phyloP scores from a whole-genome alignment of 768 basidiomycete genomes.

The Lactarius deliciosus region DNA sequence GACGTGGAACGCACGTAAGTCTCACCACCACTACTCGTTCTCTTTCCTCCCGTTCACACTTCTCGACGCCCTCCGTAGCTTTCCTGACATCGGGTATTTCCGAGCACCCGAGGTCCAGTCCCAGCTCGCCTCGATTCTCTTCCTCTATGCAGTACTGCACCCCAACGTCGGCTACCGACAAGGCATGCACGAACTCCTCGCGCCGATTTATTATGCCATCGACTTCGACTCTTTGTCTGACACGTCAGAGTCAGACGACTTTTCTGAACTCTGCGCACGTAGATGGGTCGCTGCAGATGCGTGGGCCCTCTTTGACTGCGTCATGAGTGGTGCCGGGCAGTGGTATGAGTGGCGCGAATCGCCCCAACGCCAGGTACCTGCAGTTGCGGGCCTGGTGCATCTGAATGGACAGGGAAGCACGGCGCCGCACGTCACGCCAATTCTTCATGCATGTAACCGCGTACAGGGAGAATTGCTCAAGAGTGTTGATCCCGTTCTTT shows the following conservation, averaged over 20 bases:
- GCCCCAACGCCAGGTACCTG: constrained; percentile 32
- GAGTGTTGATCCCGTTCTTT: constrained; percentile 76
- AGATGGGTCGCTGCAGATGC: constrained; percentile 82
- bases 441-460: constrained; percentile 77
- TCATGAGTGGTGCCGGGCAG: constrained; percentile 77
- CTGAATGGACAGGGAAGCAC: constrained; percentile 46
- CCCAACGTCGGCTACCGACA: constrained; percentile 91
- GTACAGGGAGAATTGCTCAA: constrained; percentile 75
- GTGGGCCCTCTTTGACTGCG: constrained; percentile 72
- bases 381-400: constrained; percentile 48
- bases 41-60: not conserved
- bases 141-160: constrained; percentile 76
- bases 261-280: constrained; percentile 63
- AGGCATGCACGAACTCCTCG: constrained; percentile 98
- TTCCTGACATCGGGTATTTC: constrained; percentile 96
- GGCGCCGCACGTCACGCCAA: constrained; percentile 75
- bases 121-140: constrained; percentile 83
- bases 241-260: constrained; percentile 37
- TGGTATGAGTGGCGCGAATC: constrained; percentile 62
- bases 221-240: constrained; percentile 75
- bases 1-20: constrained; percentile 95
- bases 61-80: constrained; percentile 46
- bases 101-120: constrained; percentile 70
- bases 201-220: constrained; percentile 78
- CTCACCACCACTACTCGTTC: not conserved